A percentile compares a stretch with the other conserved stretches of the same genome.
phyloP scores from a whole-genome alignment of 345 rosid species.

The Rhizophora apiculata region DNA sequence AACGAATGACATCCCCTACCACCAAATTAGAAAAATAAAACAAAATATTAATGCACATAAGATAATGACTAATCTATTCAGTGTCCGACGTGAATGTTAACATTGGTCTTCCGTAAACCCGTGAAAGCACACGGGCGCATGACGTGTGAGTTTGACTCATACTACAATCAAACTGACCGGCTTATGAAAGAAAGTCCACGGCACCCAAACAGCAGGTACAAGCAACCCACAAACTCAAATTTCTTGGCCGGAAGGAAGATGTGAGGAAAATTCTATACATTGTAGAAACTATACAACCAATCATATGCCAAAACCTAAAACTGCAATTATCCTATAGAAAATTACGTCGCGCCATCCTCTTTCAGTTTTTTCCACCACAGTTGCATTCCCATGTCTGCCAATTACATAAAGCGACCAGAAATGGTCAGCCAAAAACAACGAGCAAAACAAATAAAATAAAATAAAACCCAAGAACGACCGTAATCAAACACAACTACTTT shows the following conservation, averaged over 20 bases:
- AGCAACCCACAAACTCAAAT: conserved; percentile 8
- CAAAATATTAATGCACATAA: too few species aligned
- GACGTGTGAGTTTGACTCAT: not conserved
- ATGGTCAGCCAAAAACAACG: not conserved
- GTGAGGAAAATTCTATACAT: not conserved
- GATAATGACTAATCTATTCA: too few species aligned
- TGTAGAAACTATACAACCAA: not conserved
- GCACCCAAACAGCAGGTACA: conserved; percentile 3
- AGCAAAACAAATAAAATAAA: not conserved
- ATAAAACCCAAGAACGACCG: not conserved
- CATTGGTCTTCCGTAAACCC: too few species aligned
- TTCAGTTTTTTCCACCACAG: conserved; percentile 92
- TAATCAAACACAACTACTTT: not conserved
- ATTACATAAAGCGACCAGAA: not conserved
- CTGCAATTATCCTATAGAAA: conserved; percentile 80
- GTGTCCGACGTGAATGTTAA: too few species aligned
- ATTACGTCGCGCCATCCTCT: conserved; percentile 96
- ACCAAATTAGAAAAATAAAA: too few species aligned
- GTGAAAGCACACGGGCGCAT: not conserved
- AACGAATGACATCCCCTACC: too few species aligned
- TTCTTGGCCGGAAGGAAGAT: conserved; percentile 6
- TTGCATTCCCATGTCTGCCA: conserved; percentile 86
- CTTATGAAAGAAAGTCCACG: not conserved
- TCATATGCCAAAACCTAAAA: conserved; percentile 71
- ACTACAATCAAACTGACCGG: not conserved